phyloP scores from a whole-genome alignment of 108 stramenopile genomes.

The Seminavis robusta region DNA sequence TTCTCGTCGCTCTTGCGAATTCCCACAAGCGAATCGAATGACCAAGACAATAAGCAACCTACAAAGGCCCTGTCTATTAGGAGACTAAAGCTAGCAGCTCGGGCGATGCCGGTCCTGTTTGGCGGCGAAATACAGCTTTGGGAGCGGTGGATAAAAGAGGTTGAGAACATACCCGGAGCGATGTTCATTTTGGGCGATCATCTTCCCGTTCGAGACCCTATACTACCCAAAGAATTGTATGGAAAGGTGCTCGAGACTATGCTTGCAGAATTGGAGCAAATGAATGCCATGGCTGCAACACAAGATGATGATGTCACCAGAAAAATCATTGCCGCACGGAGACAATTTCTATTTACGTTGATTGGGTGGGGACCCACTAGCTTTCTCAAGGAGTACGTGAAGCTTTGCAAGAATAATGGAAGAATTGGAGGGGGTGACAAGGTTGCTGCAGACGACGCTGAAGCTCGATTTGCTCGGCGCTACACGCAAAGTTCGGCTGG shows the following conservation, averaged over 20 bases:
- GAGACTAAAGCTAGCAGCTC: constrained; percentile 65
- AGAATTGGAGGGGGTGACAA: too few species aligned
- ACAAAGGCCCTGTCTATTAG: constrained; percentile 52
- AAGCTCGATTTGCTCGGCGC: constrained; percentile 22
- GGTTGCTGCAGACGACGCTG: too few species aligned
- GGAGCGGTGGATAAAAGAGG: constrained; percentile 61
- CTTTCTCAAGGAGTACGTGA: constrained; percentile 55
- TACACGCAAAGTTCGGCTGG: constrained; percentile 26
- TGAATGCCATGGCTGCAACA: neutral
- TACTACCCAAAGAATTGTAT: constrained; percentile 57
- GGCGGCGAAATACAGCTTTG: constrained; percentile 64
- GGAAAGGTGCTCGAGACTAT: constrained; percentile 53
- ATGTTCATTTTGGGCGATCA: constrained; percentile 66
- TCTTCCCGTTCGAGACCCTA: constrained; percentile 76
- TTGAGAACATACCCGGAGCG: constrained; percentile 65
- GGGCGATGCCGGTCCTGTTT: constrained; percentile 62
- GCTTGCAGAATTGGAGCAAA: constrained; percentile 45
- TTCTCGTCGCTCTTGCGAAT: constrained; percentile 51
- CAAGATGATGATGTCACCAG: neutral
- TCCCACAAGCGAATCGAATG: neutral
- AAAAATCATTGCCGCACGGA: too few species aligned
- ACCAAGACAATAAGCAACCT: neutral
- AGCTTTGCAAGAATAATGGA: constrained; percentile 38
- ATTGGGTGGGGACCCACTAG: constrained; percentile 75
- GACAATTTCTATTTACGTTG: constrained; percentile 63